Conservation (phyloP, 2,329 filamentous ascomycete species). For the Fusarium sp. region DNA sequence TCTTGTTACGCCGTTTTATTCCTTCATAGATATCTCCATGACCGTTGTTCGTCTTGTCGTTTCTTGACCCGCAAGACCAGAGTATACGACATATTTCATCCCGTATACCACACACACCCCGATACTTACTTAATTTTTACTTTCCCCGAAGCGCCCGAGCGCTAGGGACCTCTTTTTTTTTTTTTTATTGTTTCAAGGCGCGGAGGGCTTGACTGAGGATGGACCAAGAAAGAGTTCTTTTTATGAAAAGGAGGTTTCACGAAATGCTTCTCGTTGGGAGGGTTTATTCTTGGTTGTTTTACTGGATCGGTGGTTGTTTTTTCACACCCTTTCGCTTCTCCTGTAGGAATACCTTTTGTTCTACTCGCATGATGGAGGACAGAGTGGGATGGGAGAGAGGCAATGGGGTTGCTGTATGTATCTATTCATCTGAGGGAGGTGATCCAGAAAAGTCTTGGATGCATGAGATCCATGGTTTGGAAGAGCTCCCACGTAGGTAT, state of each 20-base stretch:
- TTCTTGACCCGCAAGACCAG: conserved; percentile 14
- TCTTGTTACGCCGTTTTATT: conserved; percentile 25
- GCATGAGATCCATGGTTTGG: conserved; percentile 14
- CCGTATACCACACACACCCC: conserved; percentile 25
- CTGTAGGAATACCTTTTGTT: conserved; percentile 36
- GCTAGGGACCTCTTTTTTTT: conserved; percentile 17
- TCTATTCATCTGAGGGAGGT: conserved; percentile 17
- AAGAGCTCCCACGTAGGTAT: conserved; percentile 12
- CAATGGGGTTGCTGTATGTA: conserved; percentile 23
- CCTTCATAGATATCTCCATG: conserved; percentile 40
- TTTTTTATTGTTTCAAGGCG: conserved; percentile 18
- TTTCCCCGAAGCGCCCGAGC: conserved; percentile 29
- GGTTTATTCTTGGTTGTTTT: conserved; percentile 15
- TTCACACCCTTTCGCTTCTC: conserved; percentile 27
- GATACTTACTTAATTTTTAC: conserved; percentile 41
- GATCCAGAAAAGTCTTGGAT: conserved; percentile 20
- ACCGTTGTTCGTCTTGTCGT: conserved; percentile 16
- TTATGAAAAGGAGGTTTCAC: conserved; percentile 28
- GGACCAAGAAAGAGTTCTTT: conserved; percentile 23
- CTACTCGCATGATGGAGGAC: conserved; percentile 14
- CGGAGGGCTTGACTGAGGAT: conserved; percentile 10
- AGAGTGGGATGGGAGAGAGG: conserved; percentile 1
- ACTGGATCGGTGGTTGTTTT: conserved; percentile 20
- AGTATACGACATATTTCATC: conserved; percentile 28
- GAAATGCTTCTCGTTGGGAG: conserved; percentile 20